These are phyloP conservation scores for Xylaria flabelliformis DNA, from an alignment of 495 filamentous ascomycete genomes.

Conservation along the genomic window DNA sequence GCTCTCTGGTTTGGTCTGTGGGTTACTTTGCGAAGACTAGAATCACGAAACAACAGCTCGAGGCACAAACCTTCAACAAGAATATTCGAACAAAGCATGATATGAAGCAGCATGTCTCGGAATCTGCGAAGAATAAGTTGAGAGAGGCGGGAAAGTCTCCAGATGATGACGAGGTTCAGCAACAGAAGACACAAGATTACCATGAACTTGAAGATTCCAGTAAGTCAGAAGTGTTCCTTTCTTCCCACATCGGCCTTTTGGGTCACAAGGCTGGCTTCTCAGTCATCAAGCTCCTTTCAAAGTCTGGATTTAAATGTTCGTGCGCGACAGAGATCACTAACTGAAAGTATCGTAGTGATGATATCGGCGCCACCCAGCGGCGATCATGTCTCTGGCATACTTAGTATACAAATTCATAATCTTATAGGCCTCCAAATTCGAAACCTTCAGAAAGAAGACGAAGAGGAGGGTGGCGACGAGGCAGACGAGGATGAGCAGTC, in stretches of 20 bases:
- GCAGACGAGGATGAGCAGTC: constrained; percentile 66
- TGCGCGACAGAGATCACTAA: neutral
- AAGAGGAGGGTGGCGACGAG: constrained; percentile 46
- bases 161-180: constrained; percentile 60
- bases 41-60: constrained; percentile 61
- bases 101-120: constrained; percentile 59
- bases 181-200: constrained; percentile 68
- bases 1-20: constrained; percentile 71
- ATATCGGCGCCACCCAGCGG: constrained; percentile 63
- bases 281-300: neutral
- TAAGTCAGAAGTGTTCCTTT: neutral
- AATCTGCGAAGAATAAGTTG: constrained; percentile 62
- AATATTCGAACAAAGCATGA: constrained; percentile 58
- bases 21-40: constrained; percentile 71
- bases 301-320: neutral
- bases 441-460: constrained; percentile 51
- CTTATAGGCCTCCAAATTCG: constrained; percentile 72
- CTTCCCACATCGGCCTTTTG: neutral
- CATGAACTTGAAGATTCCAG: constrained; percentile 54
- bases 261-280: neutral
- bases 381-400: constrained; percentile 64
- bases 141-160: constrained; percentile 63
- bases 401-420: constrained; percentile 75
- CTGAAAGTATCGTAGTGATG: constrained; percentile 46
- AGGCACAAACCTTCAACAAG: constrained; percentile 58